Evolutionary conservation across 495 filamentous ascomycete genomes (phyloP).

Genomic region (Tirmania nivea): DNA sequence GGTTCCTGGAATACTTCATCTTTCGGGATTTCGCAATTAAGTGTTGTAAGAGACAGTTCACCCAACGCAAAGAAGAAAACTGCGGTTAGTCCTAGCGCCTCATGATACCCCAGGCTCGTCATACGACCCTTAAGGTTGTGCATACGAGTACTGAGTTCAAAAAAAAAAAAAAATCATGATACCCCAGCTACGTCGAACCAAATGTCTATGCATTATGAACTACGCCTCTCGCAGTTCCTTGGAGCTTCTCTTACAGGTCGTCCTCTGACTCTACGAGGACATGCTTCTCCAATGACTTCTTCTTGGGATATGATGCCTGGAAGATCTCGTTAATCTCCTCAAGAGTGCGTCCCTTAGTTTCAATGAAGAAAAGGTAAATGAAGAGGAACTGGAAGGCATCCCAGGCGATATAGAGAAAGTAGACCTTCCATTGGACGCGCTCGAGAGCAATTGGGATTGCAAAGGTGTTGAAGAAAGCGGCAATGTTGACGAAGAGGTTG

Average conservation of each 20-base stretch:
- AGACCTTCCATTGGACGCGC: constrained; percentile 33
- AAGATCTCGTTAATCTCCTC: constrained; percentile 19
- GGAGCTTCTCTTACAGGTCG: background rate
- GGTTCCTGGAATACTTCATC: no score
- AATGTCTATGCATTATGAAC: no score
- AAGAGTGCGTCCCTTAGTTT: constrained; percentile 1
- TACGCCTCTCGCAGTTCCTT: no score
- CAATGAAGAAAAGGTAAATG: constrained; percentile 27
- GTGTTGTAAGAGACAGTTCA: no score
- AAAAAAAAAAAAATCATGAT: no score
- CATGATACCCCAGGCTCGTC: no score
- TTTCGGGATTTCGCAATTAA: no score
- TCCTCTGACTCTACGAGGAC: constrained; percentile 4
- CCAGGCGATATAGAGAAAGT: constrained; percentile 39
- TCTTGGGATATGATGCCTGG: constrained; percentile 13
- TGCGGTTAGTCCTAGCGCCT: no score
- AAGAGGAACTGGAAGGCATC: constrained; percentile 27
- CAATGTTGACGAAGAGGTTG: constrained; percentile 26
- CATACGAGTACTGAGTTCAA: no score
- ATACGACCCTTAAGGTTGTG: no score
- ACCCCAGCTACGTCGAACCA: no score
- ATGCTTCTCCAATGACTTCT: constrained; percentile 9
- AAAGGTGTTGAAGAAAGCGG: constrained; percentile 9
- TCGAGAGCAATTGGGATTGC: constrained; percentile 13
- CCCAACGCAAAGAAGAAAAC: no score